These are phyloP conservation scores for Magnaporthales sp. DNA, from an alignment of 2,329 filamentous ascomycete species.

Conservation along the genomic window DNA sequence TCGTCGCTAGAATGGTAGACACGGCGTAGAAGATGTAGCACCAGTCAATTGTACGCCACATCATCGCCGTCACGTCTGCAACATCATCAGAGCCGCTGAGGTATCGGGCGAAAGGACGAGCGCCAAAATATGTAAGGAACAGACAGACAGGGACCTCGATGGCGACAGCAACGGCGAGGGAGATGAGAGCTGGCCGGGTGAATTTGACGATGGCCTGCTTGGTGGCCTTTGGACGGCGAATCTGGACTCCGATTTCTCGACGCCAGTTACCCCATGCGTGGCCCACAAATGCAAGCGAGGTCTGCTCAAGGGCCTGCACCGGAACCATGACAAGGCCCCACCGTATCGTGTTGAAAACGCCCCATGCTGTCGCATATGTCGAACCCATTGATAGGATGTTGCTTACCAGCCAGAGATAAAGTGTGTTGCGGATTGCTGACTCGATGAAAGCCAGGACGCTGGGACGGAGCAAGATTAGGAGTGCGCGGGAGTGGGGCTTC, in stretches of 20 bases:
- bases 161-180: slow-evolving; percentile 40
- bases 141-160: slow-evolving; percentile 57
- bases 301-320: slow-evolving; percentile 57
- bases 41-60: slow-evolving; percentile 56
- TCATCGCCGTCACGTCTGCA: slow-evolving; percentile 50
- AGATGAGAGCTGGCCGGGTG: too few relatives aligned
- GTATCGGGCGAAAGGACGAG: too few relatives aligned
- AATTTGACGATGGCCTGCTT: too few relatives aligned
- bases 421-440: slow-evolving; percentile 54
- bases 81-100: slow-evolving; percentile 49
- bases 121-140: slow-evolving; percentile 50
- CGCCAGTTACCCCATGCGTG: slow-evolving; percentile 53
- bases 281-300: slow-evolving; percentile 55
- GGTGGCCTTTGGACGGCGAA: too few relatives aligned
- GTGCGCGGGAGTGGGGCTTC: slow-evolving; percentile 29
- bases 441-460: slow-evolving; percentile 53
- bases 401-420: too few relatives aligned
- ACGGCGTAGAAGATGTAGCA: slow-evolving; percentile 64
- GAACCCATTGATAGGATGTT: too few relatives aligned
- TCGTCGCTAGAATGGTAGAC: slow-evolving; percentile 54
- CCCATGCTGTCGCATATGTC: too few relatives aligned
- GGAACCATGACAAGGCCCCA: slow-evolving; percentile 74
- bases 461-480: slow-evolving; percentile 45
- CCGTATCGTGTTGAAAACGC: too few relatives aligned
- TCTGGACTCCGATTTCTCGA: slow-evolving; percentile 15